Evolutionary conservation across 371 early-diverging fungal genomes (phyloP).

Genomic region (Syncephalastrum contaminatum): DNA sequence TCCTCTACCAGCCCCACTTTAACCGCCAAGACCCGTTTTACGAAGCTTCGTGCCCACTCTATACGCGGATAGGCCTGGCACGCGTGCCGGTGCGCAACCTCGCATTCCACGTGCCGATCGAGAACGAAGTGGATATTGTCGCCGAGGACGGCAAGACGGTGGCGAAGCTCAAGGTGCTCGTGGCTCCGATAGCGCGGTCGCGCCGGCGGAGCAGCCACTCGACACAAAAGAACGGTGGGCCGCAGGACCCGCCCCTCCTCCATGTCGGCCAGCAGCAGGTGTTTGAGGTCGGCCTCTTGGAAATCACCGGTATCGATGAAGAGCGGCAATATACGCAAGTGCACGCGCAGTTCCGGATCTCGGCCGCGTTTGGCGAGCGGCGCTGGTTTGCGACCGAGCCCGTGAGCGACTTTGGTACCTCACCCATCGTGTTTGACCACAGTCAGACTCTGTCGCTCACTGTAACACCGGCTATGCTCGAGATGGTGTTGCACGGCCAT

Average conservation of each 20-base stretch:
- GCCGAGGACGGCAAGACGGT: conserved; percentile 51
- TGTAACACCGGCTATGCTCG: conserved; percentile 40
- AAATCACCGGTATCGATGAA: conserved; percentile 57
- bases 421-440: conserved; percentile 54
- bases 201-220: conserved; percentile 6
- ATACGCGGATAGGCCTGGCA: conserved; percentile 64
- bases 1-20: conserved; percentile 63
- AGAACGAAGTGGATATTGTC: conserved; percentile 53
- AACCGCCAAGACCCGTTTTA: conserved; percentile 73
- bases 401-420: conserved; percentile 46
- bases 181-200: conserved; percentile 48
- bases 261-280: conserved; percentile 57
- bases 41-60: conserved; percentile 57
- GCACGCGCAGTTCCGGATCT: conserved; percentile 75
- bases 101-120: conserved; percentile 42
- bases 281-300: conserved; percentile 69
- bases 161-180: conserved; percentile 33
- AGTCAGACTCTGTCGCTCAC: conserved; percentile 57
- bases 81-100: conserved; percentile 53
- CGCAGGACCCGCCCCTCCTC: conserved; percentile 4
- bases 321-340: conserved; percentile 69
- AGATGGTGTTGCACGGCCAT: conserved; percentile 34
- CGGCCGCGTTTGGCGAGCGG: conserved; percentile 50
- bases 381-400: conserved; percentile 51
- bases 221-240: not conserved